A percentile compares a stretch with the other conserved stretches of the same genome.
phyloP scores from a whole-genome alignment of 192 early-diverging fungal species.

The Linnemannia elongata region DNA sequence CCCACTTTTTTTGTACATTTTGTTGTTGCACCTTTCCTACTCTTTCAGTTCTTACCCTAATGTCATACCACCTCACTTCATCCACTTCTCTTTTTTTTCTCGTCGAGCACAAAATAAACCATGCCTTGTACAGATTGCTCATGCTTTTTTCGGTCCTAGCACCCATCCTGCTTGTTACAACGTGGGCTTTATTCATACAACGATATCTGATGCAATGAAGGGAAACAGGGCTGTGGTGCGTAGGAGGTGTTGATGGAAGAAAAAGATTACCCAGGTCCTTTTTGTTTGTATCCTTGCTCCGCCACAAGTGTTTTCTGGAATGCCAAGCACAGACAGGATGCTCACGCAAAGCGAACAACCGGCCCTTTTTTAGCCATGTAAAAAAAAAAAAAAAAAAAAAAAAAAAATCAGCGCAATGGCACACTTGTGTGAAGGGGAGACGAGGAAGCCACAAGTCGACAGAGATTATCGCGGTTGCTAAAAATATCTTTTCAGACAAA shows the following conservation, averaged over 20 bases:
- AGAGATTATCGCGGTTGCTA: background rate
- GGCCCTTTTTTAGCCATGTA: background rate
- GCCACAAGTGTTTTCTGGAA: background rate
- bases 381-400: background rate
- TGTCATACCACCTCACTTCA: background rate
- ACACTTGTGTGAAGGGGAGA: background rate
- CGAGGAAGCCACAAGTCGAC: background rate
- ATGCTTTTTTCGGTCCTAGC: background rate
- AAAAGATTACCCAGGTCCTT: background rate
- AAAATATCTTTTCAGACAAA: no score
- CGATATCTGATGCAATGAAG: background rate
- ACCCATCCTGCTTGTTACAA: no score
- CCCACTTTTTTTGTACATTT: slow-evolving; percentile 6
- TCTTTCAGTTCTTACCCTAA: background rate
- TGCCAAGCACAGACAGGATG: background rate
- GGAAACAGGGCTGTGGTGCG: background rate
- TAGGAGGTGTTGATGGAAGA: background rate
- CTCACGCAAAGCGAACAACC: no score
- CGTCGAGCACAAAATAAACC: slow-evolving; percentile 6
- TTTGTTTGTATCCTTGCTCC: background rate
- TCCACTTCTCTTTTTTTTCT: background rate
- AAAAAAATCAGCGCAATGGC: background rate
- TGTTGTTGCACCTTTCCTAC: background rate
- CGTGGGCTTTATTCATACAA: background rate
- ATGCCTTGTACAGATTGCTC: slow-evolving; percentile 2